Evolutionary conservation across 352 stramenopile genomes (phyloP), one percentile per base, ranked within the genome.

Genomic region (Paralagenidium karlingii): DNA sequence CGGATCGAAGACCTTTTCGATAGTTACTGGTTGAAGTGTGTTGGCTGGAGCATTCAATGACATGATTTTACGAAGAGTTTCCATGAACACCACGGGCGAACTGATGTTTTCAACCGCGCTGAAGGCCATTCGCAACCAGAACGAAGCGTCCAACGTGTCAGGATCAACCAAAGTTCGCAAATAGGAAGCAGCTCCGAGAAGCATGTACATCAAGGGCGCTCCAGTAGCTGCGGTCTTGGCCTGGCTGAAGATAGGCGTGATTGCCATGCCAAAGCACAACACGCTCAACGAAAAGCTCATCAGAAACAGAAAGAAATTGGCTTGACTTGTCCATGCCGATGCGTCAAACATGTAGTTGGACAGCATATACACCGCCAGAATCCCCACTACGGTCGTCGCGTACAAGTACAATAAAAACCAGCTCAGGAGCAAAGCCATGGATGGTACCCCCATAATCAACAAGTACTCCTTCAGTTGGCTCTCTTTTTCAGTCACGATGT

Each of bases 401-500:
- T 82, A n/a, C 31, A 84, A 70, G 43, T 92, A 91, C 6, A 91
- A 47, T 29, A 82, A 27, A 38, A 88, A 80, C 78, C 78, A 91
- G 34, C 70, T 85, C 16, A 82, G 34, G 18, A 88, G 40, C 24
- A 89, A 53, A 20, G 70, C 55, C 63, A 82, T 84, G 0, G 76
- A 60, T n/a, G 51, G 50, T 0, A 94, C 28, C 1, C 83, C 83
- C 69, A 94, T 85, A 31, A 95, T 95, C 36, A 93, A 59, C 55
- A 95, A 34, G 43, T 88, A 90, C 37, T 95, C 79, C 45, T 89
- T 87, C 24, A 94, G 52, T 42, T 86, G 67, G 32, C 69, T 82
- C 56, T 96, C 86, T 48, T 96, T 96, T 31, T 96, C 86, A 24
- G 69, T 46, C 25, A 96, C 82, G 15, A 95, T 57, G 24, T 85